These are phyloP conservation scores for Artemisia tridentata DNA, from an alignment of 129 eudicot genomes.

Conservation along the genomic window DNA sequence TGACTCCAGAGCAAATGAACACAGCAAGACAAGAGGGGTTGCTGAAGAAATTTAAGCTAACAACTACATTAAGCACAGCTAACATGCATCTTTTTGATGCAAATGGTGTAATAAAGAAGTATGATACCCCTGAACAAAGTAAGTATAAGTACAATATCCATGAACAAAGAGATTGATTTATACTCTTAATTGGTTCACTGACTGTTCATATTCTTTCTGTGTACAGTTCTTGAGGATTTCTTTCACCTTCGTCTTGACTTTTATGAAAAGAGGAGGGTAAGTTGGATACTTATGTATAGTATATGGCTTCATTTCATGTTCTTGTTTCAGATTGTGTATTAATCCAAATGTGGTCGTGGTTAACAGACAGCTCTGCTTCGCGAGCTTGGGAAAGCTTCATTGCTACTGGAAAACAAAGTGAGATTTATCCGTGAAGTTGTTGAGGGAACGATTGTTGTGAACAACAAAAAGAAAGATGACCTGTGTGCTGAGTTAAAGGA, in stretches of 20 bases:
- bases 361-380: constrained; percentile 53
- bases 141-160: constrained; percentile 26
- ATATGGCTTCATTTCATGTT: not conserved
- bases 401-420: constrained; percentile 71
- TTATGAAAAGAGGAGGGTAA: constrained; percentile 75
- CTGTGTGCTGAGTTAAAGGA: constrained; percentile 60
- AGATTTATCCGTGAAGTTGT: constrained; percentile 80
- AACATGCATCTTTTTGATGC: constrained; percentile 94
- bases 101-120: constrained; percentile 73
- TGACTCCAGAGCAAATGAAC: constrained; percentile 50
- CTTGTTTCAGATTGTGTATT: not conserved
- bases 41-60: constrained; percentile 73
- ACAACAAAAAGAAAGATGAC: constrained; percentile 74
- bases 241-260: constrained; percentile 60
- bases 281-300: constrained; percentile 1
- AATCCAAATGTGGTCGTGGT: not conserved
- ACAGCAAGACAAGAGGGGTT: constrained; percentile 79
- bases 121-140: constrained; percentile 88
- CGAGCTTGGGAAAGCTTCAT: constrained; percentile 49
- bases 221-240: constrained; percentile 86
- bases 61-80: constrained; percentile 66
- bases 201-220: not conserved
- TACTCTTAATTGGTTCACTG: not conserved
- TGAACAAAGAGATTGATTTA: not conserved
- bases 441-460: constrained; percentile 63